Conservation (phyloP, 305 asterid genomes). For the Fraxinus velutina region DNA sequence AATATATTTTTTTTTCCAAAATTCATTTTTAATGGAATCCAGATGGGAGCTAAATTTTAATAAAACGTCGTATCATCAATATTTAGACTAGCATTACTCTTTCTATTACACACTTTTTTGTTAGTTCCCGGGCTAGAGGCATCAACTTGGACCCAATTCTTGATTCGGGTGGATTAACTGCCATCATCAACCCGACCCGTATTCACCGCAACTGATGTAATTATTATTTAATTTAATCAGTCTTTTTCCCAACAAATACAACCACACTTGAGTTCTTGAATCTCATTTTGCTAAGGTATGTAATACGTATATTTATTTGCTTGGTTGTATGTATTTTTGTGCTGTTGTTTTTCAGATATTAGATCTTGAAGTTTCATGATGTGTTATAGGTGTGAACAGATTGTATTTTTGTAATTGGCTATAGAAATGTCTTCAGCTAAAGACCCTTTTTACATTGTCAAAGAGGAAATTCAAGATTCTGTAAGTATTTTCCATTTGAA, state of each 20-base stretch:
- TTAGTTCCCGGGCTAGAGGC: not conserved
- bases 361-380: conserved; percentile 21
- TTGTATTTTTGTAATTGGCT: conserved; percentile 17
- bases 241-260: not conserved
- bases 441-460: conserved; percentile 90
- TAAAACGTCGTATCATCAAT: too few species aligned
- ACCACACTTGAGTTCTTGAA: not conserved
- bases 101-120: not conserved
- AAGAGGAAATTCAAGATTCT: conserved; percentile 93
- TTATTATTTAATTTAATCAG: not conserved
- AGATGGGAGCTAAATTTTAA: too few species aligned
- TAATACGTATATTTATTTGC: not conserved
- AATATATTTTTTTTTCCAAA: too few species aligned
- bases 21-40: too few species aligned
- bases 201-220: not conserved
- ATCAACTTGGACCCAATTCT: not conserved
- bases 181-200: not conserved
- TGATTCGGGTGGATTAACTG: not conserved
- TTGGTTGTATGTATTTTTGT: not conserved
- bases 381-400: conserved; percentile 13
- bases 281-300: not conserved
- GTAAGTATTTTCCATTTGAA: conserved; percentile 39
- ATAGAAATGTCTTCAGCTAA: conserved; percentile 68
- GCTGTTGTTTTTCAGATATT: not conserved
- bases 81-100: too few species aligned